A percentile compares a stretch with the other conserved stretches of the same genome.
phyloP scores from a whole-genome alignment of 768 basidiomycete species.

The Boletellus ananas region DNA sequence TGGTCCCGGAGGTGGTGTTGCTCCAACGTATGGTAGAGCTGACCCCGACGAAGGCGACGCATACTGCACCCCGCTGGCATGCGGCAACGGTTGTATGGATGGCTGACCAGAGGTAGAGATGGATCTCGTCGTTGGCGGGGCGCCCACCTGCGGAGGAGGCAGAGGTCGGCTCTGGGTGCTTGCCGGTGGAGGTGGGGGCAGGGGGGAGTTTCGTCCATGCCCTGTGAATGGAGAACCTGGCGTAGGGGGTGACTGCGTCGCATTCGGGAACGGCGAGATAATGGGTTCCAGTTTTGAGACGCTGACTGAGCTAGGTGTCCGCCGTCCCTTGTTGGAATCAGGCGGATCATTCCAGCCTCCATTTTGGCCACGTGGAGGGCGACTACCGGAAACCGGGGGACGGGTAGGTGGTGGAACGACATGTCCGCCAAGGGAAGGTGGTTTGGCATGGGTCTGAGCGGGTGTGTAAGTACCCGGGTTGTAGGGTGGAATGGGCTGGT shows the following conservation, averaged over 20 bases:
- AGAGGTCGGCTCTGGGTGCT: slow-evolving; percentile 43
- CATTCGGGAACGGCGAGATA: slow-evolving; percentile 84
- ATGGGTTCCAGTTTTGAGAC: slow-evolving; percentile 66
- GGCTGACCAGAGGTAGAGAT: slow-evolving; percentile 27
- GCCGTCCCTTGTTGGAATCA: slow-evolving; percentile 37
- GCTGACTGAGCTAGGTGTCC: slow-evolving; percentile 48
- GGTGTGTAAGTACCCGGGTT: slow-evolving; percentile 8
- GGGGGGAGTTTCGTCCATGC: slow-evolving; percentile 33
- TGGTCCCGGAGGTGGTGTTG: slow-evolving; percentile 41
- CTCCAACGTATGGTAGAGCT: slow-evolving; percentile 33
- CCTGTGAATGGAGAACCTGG: slow-evolving; percentile 45
- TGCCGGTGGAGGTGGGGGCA: slow-evolving; percentile 49
- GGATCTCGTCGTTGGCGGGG: slow-evolving; percentile 31
- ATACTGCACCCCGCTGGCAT: slow-evolving; percentile 31
- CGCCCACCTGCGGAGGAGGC: slow-evolving; percentile 38
- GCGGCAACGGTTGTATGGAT: slow-evolving; percentile 40
- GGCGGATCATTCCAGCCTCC: slow-evolving; percentile 95
- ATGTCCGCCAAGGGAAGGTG: slow-evolving; percentile 38
- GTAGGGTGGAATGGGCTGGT: slow-evolving; percentile 7
- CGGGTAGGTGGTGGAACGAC: slow-evolving; percentile 42
- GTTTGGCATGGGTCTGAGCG: slow-evolving; percentile 34
- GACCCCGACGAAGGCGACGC: slow-evolving; percentile 27
- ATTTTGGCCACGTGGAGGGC: slow-evolving; percentile 63
- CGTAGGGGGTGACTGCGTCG: slow-evolving; percentile 42
- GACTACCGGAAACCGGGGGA: slow-evolving; percentile 40